Percentiles rank a stretch among this genome's conserved stretches.
Evolutionary conservation across 225 moss, liverwort and hornwort species (phyloP).

Genomic region (Pseudoscleropodium purum): DNA sequence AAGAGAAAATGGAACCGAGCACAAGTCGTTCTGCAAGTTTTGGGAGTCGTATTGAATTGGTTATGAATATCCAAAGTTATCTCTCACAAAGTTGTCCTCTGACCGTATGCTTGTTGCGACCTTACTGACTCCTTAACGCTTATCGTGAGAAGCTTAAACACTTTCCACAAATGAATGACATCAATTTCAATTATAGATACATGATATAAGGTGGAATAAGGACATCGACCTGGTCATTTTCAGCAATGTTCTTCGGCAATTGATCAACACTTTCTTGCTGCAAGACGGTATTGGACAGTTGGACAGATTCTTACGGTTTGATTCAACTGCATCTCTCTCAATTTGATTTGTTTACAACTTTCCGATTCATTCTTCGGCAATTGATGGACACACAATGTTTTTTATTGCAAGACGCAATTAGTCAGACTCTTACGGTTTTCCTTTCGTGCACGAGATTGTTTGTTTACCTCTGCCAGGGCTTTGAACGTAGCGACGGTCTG

Average conservation of each 20-base stretch:
- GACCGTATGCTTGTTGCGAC: background rate
- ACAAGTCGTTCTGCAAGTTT: background rate
- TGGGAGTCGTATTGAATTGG: background rate
- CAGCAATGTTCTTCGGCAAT: background rate
- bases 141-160: background rate
- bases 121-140: background rate
- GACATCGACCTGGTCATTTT: background rate
- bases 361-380: background rate
- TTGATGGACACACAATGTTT: background rate
- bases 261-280: background rate
- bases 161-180: background rate
- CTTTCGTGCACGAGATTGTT: background rate
- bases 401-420: background rate
- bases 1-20: background rate
- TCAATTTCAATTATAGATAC: background rate
- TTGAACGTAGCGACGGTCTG: conserved; percentile 44
- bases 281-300: background rate
- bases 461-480: conserved; percentile 26
- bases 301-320: background rate
- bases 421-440: background rate
- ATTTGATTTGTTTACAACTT: background rate
- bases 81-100: background rate
- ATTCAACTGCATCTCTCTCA: background rate
- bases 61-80: background rate
- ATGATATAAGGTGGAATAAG: background rate